Conservation (phyloP, 345 rosid species). For the Hypericum perforatum region DNA sequence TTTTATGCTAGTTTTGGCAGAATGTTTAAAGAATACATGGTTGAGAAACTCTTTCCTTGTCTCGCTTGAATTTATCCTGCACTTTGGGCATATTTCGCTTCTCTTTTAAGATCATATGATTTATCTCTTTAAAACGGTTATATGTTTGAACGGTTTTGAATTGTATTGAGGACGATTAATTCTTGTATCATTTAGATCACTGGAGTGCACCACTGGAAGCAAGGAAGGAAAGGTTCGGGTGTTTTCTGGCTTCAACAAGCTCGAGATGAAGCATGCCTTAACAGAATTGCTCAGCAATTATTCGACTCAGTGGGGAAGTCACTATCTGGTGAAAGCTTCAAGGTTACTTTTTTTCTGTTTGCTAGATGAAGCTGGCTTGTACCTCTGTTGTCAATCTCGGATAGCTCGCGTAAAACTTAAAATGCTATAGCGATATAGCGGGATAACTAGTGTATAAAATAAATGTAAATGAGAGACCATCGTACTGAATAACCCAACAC, state of each 20-base stretch:
- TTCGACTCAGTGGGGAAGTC: constrained; percentile 92
- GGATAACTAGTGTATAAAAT: no score
- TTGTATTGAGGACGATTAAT: neutral
- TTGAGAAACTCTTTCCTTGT: no score
- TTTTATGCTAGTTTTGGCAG: neutral
- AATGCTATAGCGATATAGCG: no score
- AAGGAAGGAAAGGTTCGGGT: constrained; percentile 81
- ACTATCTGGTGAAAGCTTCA: constrained; percentile 78
- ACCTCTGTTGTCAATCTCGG: neutral
- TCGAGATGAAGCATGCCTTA: constrained; percentile 54
- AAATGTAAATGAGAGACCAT: no score
- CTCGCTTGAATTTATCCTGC: no score
- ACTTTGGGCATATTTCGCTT: neutral
- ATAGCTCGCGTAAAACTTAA: no score
- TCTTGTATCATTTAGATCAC: constrained; percentile 40
- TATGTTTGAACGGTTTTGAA: no score
- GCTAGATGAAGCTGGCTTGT: neutral
- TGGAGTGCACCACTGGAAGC: constrained; percentile 93
- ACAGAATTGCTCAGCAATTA: constrained; percentile 74
- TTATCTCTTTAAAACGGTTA: no score
- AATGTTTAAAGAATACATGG: no score
- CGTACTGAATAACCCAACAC: no score
- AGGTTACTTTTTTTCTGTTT: constrained; percentile 32
- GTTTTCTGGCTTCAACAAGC: constrained; percentile 96
- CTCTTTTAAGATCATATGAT: neutral